A percentile compares a stretch with the other conserved stretches of the same genome.
Conservation (phyloP, 2,329 filamentous ascomycete species). For the Neofusicoccum kwambonambiense region DNA sequence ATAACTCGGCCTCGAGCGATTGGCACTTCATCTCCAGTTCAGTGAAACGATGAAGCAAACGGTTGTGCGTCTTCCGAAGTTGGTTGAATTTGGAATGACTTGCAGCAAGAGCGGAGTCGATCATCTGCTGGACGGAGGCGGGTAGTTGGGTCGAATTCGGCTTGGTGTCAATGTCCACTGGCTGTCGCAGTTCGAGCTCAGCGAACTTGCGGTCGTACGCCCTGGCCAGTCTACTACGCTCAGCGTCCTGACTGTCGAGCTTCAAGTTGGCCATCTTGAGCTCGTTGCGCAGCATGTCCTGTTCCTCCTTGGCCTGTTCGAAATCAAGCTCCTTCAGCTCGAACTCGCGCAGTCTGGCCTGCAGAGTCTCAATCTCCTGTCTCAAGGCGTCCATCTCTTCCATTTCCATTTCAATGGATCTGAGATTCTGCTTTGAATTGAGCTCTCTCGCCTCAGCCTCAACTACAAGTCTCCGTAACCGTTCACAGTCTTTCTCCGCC, state of each 20-base stretch:
- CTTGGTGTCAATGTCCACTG: constrained; percentile 21
- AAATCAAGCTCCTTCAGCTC: constrained; percentile 64
- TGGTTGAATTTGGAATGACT: constrained; percentile 48
- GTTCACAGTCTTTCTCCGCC: constrained; percentile 60
- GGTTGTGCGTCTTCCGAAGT: constrained; percentile 53
- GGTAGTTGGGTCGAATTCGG: constrained; percentile 34
- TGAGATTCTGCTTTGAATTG: constrained; percentile 61
- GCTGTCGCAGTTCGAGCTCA: constrained; percentile 34
- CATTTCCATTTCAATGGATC: constrained; percentile 61
- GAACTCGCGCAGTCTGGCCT: constrained; percentile 60
- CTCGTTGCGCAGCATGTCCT: constrained; percentile 58
- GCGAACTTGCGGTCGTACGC: constrained; percentile 50
- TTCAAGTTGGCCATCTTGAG: constrained; percentile 60
- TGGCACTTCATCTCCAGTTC: constrained; percentile 49
- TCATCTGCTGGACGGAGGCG: constrained; percentile 45
- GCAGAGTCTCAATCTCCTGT: constrained; percentile 59
- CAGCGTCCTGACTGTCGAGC: constrained; percentile 52
- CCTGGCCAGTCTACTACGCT: constrained; percentile 48
- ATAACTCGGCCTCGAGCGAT: constrained; percentile 36
- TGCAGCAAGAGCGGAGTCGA: constrained; percentile 50
- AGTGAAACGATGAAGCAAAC: constrained; percentile 51
- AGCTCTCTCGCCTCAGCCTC: constrained; percentile 69
- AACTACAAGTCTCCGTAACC: constrained; percentile 64
- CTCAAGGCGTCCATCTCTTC: constrained; percentile 61
- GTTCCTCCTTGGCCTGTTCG: constrained; percentile 56